Base-by-base conservation (phyloP, 1,139 yeast species). In the Hyphopichia fennica region DNA sequence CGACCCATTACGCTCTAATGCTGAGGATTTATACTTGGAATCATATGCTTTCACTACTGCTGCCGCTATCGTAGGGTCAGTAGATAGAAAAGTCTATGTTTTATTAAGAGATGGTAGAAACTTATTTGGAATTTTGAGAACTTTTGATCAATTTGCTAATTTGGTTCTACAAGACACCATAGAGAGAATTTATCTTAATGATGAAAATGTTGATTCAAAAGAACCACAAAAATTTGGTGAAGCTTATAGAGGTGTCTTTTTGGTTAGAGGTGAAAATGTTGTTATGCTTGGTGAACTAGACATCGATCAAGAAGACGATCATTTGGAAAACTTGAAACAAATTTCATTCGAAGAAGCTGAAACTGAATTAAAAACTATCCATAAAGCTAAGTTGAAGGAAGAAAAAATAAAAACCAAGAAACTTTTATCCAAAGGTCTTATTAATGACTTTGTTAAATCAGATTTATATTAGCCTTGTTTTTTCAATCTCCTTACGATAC, bases 261-360 rank as follows among this genome's bases (percentile, higher is more conserved):
- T 95, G 72, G 86, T 95, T 32, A 86, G 99, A 67, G 99, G 99
- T 48, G 99, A 93, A 64, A 93, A 93, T 57, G 95, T 93, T 14
- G 95, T 91, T n/a, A 81, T 91, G 82, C 67, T 93, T 64, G 99
- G 99, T 18, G 98, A 93, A 61, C 78, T 93, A 42, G 97, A 93
- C 62, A 86, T 90, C 49, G 96, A 89, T 58, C 79, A 72, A 52
- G 97, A 91, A 63, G 96, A 87, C 57, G 80, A 72, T 47, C 85
- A 87, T 45, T 72, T 87, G 57, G 74, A 74, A 36, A 64, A 67
- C 16, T 71, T 82, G 60, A 69, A 75, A 45, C 80, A 79, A 56
- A 72, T 87, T 28, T 77, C 84, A 22, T 87, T 79, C 58, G 75
- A 71, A 40, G 79, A 75, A 38, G 95, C 93, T 5, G 79, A 77